phyloP scores from a whole-genome alignment of 306 rosid genomes.

The Luffa aegyptiaca region DNA sequence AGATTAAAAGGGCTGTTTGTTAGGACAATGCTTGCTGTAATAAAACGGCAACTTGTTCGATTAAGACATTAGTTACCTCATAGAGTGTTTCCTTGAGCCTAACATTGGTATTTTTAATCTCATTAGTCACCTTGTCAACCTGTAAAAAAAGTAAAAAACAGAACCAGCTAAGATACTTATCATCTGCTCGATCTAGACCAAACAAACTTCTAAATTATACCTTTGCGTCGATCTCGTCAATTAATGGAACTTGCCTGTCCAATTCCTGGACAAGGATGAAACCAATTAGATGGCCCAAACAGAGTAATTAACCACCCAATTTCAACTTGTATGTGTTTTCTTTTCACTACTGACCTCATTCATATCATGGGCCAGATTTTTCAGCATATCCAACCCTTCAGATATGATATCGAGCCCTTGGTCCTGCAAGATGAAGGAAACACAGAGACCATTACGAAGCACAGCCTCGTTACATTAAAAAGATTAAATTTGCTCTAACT shows the following conservation, averaged over 20 bases:
- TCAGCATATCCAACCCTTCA: slow-evolving; percentile 73
- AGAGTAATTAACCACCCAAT: not conserved
- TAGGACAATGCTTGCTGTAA: not conserved
- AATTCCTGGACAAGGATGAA: slow-evolving; percentile 52
- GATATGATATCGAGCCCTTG: slow-evolving; percentile 86
- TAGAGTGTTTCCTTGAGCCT: slow-evolving; percentile 63
- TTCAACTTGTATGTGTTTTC: not conserved
- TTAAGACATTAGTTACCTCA: slow-evolving; percentile 34
- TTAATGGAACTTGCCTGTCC: slow-evolving; percentile 77
- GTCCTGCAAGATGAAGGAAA: slow-evolving; percentile 37
- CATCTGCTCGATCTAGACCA: not conserved
- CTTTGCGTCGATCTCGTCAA: slow-evolving; percentile 80
- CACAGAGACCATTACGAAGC: not conserved
- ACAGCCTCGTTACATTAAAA: not conserved
- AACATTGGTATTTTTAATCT: slow-evolving; percentile 49
- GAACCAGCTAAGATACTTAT: slow-evolving; percentile 1
- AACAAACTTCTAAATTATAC: slow-evolving; percentile 19
- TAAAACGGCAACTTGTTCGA: not conserved
- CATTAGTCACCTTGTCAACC: slow-evolving; percentile 63
- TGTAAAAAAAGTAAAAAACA: slow-evolving; percentile 18
- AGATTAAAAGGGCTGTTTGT: not conserved
- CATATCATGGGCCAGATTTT: slow-evolving; percentile 71
- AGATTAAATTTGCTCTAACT: not conserved
- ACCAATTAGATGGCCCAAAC: slow-evolving; percentile 4
- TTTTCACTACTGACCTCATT: slow-evolving; percentile 52